These are phyloP conservation scores for Pythium chondricola DNA, from an alignment of 352 stramenopile genomes.

Conservation along the genomic window DNA sequence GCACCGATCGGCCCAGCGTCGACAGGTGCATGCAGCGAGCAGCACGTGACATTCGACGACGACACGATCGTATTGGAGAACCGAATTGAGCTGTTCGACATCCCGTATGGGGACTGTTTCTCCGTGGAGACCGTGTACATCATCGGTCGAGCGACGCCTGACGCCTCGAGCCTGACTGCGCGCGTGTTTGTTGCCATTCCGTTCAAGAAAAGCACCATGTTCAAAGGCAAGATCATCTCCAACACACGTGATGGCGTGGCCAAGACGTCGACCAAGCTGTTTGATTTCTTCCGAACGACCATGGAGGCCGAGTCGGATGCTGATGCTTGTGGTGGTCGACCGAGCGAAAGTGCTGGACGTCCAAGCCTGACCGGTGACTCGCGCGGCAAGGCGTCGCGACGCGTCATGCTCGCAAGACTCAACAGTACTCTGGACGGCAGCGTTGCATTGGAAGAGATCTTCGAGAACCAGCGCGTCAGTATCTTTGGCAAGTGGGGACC, in stretches of 20 bases:
- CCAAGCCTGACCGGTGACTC: not conserved
- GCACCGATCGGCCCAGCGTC: constrained; percentile 58
- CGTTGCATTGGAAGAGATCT: constrained; percentile 81
- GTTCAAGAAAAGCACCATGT: constrained; percentile 83
- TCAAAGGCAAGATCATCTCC: constrained; percentile 80
- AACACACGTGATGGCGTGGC: constrained; percentile 55
- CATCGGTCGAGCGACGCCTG: constrained; percentile 24
- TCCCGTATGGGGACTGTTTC: constrained; percentile 80
- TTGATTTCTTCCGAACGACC: constrained; percentile 32
- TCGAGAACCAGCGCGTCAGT: constrained; percentile 84
- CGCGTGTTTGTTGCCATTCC: constrained; percentile 63
- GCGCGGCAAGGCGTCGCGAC: constrained; percentile 12
- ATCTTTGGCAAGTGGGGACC: constrained; percentile 86
- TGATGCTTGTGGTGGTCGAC: not conserved
- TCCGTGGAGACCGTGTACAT: constrained; percentile 59
- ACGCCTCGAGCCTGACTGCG: constrained; percentile 29
- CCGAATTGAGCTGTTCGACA: constrained; percentile 65
- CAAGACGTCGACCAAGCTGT: constrained; percentile 49
- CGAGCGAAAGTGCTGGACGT: constrained; percentile 1
- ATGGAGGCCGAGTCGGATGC: constrained; percentile 15
- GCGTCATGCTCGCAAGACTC: constrained; percentile 38
- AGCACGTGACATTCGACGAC: constrained; percentile 47
- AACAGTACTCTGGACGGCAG: constrained; percentile 70
- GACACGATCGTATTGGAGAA: constrained; percentile 51
- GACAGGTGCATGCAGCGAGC: constrained; percentile 44